Base-by-base conservation (phyloP, 2,329 filamentous ascomycete species). In the Aureobasidium lini region DNA sequence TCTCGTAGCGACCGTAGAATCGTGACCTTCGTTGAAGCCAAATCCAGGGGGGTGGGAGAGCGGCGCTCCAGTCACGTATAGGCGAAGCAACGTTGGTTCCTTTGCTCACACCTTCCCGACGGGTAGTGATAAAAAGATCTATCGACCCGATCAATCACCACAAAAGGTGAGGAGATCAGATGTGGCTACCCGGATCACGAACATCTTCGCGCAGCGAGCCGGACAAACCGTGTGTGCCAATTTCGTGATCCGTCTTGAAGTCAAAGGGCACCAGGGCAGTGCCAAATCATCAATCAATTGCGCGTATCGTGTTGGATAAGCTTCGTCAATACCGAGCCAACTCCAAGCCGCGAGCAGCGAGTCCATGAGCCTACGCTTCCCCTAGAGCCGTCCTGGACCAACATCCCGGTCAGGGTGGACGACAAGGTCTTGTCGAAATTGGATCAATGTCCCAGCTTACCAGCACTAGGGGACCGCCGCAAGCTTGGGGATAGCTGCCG, bases 341-440 rank as follows among this genome's bases (percentile, higher is more conserved):
- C 5, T 32, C 18, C 49, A 36, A 34, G n/a, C 29, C 18, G 36
- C 15, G 13, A 28, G 28, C 42, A 39, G 32, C 49, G 28, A 54
- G 7, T n/a, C 10, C n/a, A 34, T 29, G 29, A 40, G 39, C 52
- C 39, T 44, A 46, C 39, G 40, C 52, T 37, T 46, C 40, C 52
- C 40, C 40, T 46, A 15, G 18, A 46, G 36, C 16, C 52, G 29
- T 46, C 40, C 40, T 56, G 29, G 29, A 56, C 52, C 52, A 56
- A 46, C 32, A 44, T 40, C 52, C 52, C 40, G 52, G 52, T 56
- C 40, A 6, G 37, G 52, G 18, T 54, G n/a, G 34, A 13, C 10
- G 40, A 16, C 52, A 46, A 46, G 32, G 52, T 37, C 50, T n/a
- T 16, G n/a, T 56, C 40, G 40, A 56, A 29, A 56, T 56, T 56